Base-by-base conservation (phyloP, 1,139 yeast species). In the Taphrina populina region DNA sequence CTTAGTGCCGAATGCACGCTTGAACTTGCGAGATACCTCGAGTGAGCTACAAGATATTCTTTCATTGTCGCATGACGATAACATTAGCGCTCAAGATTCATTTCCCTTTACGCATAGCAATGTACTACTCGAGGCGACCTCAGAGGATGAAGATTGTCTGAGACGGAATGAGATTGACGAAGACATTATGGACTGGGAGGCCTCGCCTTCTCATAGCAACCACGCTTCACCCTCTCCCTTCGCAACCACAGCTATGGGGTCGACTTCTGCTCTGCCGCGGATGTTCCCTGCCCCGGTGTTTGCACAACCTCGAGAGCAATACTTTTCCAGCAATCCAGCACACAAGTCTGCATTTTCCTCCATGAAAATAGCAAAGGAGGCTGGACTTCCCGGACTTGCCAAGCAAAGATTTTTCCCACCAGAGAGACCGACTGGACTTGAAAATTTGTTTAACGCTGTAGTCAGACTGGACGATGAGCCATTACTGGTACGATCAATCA, bases 401-500 rank as follows among this genome's bases (percentile, higher is more conserved):
- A 52, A 49, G 11, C 60, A 58, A 30, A 23, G 51, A 19, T 52
- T 58, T 40, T 58, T 58, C 35, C 55, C 60, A 13, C 59, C 59
- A 2, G 59, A 56, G 15, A 32, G 32, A 10, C 54, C 59, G 7
- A 58, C 60, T 21, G 60, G 60, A 10, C 45, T 58, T 27, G 60
- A 58, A 27, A 36, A 29, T 8, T 49, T 58, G 26, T 52, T 58
- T 20, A 30, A 36, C 26, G 54, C 59, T 10, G 52, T 57, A 3
- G 45, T 58, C 27, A 35, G 44, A 10, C 43, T 58, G 8, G 59
- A 55, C 26, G 61, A 47, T 34, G 61, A 58, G 24, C 59, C 59
- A 8, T 24, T 57, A 20, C 40, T 57, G 29, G 59, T 56, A 10
- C 39, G 57, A 24, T 40, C 60, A 6, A 30, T 57, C 32, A 46